A percentile compares a stretch with the other conserved stretches of the same genome.
These are phyloP conservation scores for Aegilops longissima DNA, from an alignment of 176 grass and related monocot genomes.

Conservation along the genomic window DNA sequence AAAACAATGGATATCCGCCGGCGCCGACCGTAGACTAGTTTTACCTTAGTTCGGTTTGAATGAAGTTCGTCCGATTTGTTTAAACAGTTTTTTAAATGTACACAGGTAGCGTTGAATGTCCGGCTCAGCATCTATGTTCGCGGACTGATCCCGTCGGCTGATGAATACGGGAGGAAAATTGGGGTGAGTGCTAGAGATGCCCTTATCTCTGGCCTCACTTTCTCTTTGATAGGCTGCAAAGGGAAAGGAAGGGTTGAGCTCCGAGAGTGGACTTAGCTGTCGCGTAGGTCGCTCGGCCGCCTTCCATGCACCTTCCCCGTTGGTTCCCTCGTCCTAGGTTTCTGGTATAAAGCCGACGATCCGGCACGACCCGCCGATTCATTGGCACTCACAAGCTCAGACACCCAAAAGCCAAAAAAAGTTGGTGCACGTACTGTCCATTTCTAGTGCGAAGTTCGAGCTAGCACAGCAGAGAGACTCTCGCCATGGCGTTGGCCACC, in stretches of 20 bases:
- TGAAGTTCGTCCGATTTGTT: too few relatives aligned
- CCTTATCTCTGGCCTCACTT: background rate
- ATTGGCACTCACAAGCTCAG: background rate
- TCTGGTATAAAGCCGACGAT: background rate
- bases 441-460: background rate
- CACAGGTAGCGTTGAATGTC: too few relatives aligned
- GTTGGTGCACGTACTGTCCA: background rate
- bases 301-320: background rate
- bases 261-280: too few relatives aligned
- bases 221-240: background rate
- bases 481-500: constrained; percentile 24
- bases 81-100: too few relatives aligned
- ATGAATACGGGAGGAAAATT: too few relatives aligned
- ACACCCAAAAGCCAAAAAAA: background rate
- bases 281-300: background rate
- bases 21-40: too few relatives aligned
- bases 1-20: too few relatives aligned
- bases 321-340: background rate
- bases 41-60: too few relatives aligned
- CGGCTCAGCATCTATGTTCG: too few relatives aligned
- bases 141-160: too few relatives aligned
- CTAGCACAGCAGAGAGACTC: background rate
- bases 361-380: background rate
- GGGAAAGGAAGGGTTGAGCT: background rate
- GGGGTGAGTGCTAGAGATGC: too few relatives aligned